Conservation (phyloP, 805 yeast species). For the Torulaspora gathmanii region DNA sequence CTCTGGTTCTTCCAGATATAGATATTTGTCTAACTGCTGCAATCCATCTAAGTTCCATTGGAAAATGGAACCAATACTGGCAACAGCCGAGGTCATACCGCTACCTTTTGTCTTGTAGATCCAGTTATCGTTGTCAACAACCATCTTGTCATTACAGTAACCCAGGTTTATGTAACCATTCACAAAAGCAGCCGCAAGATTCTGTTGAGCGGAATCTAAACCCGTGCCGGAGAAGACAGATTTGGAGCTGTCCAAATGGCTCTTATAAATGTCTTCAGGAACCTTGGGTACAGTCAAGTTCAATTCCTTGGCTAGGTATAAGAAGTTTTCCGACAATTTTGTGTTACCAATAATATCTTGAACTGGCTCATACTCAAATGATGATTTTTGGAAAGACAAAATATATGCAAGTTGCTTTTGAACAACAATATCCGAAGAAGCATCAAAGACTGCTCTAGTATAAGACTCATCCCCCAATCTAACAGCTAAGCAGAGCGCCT, state of each 20-base stretch:
- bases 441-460: constrained; percentile 73
- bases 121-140: constrained; percentile 79
- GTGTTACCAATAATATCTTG: constrained; percentile 82
- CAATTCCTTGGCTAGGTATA: constrained; percentile 77
- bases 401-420: constrained; percentile 91
- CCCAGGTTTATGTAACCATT: constrained; percentile 90
- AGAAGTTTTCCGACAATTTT: constrained; percentile 70
- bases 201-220: constrained; percentile 90
- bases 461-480: constrained; percentile 77
- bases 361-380: constrained; percentile 68
- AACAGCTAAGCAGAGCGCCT: constrained; percentile 85
- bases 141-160: constrained; percentile 75
- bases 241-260: constrained; percentile 73
- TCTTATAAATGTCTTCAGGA: constrained; percentile 92
- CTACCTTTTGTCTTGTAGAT: constrained; percentile 86
- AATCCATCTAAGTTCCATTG: constrained; percentile 94
- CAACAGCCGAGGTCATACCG: constrained; percentile 89
- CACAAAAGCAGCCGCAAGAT: constrained; percentile 90
- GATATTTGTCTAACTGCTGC: constrained; percentile 81
- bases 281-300: constrained; percentile 84
- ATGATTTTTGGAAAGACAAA: constrained; percentile 78
- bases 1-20: constrained; percentile 79
- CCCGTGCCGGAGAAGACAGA: constrained; percentile 48
- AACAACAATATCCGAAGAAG: constrained; percentile 65
- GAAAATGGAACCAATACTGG: constrained; percentile 81